phyloP scores from a whole-genome alignment of 2,329 filamentous ascomycete species.

The Fusarium irregulare region DNA sequence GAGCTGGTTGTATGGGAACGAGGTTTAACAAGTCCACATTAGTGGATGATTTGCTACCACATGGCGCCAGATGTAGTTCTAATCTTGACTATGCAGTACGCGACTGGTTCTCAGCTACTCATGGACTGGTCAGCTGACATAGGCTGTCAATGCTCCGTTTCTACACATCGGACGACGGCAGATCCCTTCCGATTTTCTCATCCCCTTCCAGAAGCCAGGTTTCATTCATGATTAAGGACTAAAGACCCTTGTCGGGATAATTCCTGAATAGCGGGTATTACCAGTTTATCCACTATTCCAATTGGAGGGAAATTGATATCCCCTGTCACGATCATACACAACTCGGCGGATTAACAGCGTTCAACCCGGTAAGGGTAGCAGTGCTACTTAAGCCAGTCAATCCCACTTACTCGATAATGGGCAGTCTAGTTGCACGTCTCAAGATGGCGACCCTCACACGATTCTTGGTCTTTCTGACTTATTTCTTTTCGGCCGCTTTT shows the following conservation, averaged over 20 bases:
- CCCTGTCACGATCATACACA: background rate
- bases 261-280: background rate
- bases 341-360: background rate
- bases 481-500: constrained; percentile 37
- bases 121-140: background rate
- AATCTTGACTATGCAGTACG: background rate
- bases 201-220: constrained; percentile 6
- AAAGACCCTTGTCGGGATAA: constrained; percentile 8
- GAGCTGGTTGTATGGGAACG: background rate
- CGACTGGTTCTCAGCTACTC: background rate
- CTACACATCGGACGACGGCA: background rate
- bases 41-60: background rate
- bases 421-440: background rate
- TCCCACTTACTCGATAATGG: background rate
- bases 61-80: background rate
- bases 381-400: constrained; percentile 9
- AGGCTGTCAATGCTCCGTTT: constrained; percentile 3
- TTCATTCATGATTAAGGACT: constrained; percentile 20
- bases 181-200: background rate
- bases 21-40: background rate
- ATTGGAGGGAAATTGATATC: constrained; percentile 26
- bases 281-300: fast-evolving
- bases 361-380: background rate
- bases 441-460: constrained; percentile 30
- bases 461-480: constrained; percentile 27